Evolutionary conservation across 2,329 filamentous ascomycete species (phyloP).

Genomic region (Cadophora gregata): DNA sequence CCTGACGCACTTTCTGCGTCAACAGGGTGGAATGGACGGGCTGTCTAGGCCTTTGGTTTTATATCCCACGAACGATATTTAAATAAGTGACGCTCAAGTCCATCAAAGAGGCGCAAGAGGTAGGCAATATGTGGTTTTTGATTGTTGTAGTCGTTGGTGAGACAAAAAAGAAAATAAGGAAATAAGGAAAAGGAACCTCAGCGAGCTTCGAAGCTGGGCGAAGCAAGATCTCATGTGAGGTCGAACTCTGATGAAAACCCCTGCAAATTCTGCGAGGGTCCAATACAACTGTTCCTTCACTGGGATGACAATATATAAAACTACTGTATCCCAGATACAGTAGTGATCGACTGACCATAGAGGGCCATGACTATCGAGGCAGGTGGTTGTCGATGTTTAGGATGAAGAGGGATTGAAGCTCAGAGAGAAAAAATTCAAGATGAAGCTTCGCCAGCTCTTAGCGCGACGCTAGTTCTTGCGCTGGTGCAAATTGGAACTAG

Average conservation of each 20-base stretch:
- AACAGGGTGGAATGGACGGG: constrained; percentile 48
- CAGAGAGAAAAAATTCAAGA: constrained; percentile 6
- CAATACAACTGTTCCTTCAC: background rate
- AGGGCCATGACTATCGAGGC: background rate
- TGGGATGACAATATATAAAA: background rate
- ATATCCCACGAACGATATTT: constrained; percentile 48
- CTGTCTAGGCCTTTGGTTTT: constrained; percentile 47
- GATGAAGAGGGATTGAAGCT: background rate
- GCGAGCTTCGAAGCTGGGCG: background rate
- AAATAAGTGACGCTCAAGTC: constrained; percentile 47
- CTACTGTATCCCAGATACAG: background rate
- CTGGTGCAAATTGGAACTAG: constrained; percentile 9
- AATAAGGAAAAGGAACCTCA: background rate
- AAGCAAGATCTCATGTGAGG: constrained; percentile 11
- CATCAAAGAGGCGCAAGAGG: constrained; percentile 45
- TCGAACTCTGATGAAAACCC: background rate
- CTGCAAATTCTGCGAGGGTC: background rate
- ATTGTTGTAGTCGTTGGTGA: too few relatives aligned
- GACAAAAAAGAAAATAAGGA: background rate
- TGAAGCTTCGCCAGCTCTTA: constrained; percentile 8
- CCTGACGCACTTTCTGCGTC: constrained; percentile 46
- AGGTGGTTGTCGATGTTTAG: background rate
- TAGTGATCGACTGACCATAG: background rate
- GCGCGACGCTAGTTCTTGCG: constrained; percentile 10
- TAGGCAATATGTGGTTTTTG: constrained; percentile 48